phyloP scores from a whole-genome alignment of 768 basidiomycete genomes.

The Mycena kentingensis region DNA sequence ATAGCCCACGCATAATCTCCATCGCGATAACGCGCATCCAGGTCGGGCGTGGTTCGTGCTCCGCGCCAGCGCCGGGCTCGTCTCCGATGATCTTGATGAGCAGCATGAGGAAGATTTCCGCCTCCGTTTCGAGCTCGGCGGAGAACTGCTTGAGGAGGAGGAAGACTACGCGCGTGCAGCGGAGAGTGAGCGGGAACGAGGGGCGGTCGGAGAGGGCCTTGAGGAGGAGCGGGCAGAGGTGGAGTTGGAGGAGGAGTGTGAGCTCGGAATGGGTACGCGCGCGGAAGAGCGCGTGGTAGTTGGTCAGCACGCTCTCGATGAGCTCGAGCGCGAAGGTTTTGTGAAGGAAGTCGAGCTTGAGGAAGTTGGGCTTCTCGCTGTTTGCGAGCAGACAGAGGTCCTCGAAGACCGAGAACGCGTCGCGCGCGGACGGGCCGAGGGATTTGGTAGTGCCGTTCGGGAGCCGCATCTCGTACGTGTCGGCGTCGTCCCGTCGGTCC shows the following conservation, averaged over 20 bases:
- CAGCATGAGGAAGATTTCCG: slow-evolving; percentile 82
- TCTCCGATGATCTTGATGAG: slow-evolving; percentile 66
- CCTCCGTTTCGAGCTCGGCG: slow-evolving; percentile 74
- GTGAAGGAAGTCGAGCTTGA: slow-evolving; percentile 79
- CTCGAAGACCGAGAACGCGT: slow-evolving; percentile 87
- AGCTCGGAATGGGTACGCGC: slow-evolving; percentile 89
- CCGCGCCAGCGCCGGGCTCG: slow-evolving; percentile 39
- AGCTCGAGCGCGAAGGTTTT: slow-evolving; percentile 97
- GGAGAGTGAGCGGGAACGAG: slow-evolving; percentile 83
- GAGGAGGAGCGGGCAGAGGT: slow-evolving; percentile 87
- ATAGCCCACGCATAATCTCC: slow-evolving; percentile 92
- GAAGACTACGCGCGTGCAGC: slow-evolving; percentile 92
- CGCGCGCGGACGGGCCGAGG: slow-evolving; percentile 75
- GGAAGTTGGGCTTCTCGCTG: slow-evolving; percentile 75
- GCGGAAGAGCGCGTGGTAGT: slow-evolving; percentile 84
- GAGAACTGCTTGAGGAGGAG: slow-evolving; percentile 91
- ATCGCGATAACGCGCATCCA: slow-evolving; percentile 93
- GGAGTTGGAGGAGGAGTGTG: slow-evolving; percentile 82
- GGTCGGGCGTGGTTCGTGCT: slow-evolving; percentile 51
- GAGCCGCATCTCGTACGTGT: slow-evolving; percentile 48
- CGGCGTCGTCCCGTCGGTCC: slow-evolving; percentile 50
- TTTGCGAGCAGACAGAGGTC: slow-evolving; percentile 90
- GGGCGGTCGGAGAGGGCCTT: slow-evolving; percentile 83
- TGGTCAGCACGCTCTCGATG: slow-evolving; percentile 94
- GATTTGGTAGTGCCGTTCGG: slow-evolving; percentile 67